Evolutionary conservation across 2,329 filamentous ascomycete species (phyloP), one percentile per base, ranked within the genome.

Genomic region (Chrysosporium queenslandicum): DNA sequence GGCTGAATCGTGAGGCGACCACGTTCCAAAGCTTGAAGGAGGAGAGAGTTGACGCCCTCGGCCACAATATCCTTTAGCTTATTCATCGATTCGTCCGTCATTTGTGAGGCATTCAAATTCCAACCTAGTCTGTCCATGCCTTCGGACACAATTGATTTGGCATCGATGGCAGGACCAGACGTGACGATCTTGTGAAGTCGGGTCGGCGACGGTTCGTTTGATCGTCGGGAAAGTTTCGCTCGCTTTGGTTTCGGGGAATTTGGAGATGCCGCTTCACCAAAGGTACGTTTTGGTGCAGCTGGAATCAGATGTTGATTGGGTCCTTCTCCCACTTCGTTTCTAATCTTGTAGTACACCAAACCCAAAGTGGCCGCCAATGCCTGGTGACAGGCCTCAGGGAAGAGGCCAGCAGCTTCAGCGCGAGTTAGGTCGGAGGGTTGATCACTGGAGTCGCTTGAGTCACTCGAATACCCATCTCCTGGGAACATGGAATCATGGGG

Each of bases 281-380:
- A 66, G 16, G 59, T 61, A 27, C 68, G 64, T 57, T 70, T 70
- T n/a, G 34, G 39, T 7, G 66, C 62, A n/a, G 63, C 60, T 20
- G 55, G 42, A 20, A 60, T 57, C n/a, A 65, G 53, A 8, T 60
- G 63, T 11, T 59, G 49, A 46, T 60, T 56, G 3, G 63, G 63
- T 3, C 63, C 63, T 49, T 69, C 66, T 3, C 68, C 66, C 6
- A 67, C 64, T 55, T 69, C 66, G 36, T 71, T 71, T 14, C 65
- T 65, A 45, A 71, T 70, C 56, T 70, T 69, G 56, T 66, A 67
- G 50, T 70, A 71, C 1, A 69, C 64, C n/a, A 71, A 55, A 37
- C 68, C 68, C 20, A 70, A 46, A 1, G 65, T 69, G 9, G 67
- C 68, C 20, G 68, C 68, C 5, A 71, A 58, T 9, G 67, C 67